These are phyloP conservation scores for Sergeia podlipaevii DNA, from an alignment of 208 protist species.

Conservation along the genomic window DNA sequence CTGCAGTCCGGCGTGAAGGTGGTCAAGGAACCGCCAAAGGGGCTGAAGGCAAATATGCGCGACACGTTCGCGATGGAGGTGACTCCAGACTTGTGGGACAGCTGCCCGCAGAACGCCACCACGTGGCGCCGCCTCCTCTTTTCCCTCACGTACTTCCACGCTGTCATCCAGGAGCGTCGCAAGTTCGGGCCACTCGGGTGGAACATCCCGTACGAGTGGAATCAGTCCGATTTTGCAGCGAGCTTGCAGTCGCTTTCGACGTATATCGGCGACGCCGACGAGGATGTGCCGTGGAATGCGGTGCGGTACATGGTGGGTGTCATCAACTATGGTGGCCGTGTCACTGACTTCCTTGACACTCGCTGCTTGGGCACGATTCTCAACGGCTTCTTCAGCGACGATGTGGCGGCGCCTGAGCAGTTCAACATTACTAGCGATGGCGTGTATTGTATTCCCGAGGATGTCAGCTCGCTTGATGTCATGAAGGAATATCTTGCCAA, in stretches of 20 bases:
- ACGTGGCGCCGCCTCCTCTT: conserved; percentile 95
- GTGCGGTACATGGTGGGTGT: conserved; percentile 91
- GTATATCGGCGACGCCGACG: conserved; percentile 59
- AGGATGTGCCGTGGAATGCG: conserved; percentile 79
- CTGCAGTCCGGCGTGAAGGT: conserved; percentile 96
- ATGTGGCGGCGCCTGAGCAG: conserved; percentile 45
- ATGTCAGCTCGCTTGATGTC: conserved; percentile 54
- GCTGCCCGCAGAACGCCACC: conserved; percentile 65
- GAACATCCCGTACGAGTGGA: conserved; percentile 97
- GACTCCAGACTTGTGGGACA: conserved; percentile 80
- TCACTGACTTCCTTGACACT: conserved; percentile 93
- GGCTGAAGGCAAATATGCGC: conserved; percentile 93
- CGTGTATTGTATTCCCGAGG: conserved; percentile 80
- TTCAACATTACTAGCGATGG: conserved; percentile 82
- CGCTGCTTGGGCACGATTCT: conserved; percentile 80
- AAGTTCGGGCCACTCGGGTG: conserved; percentile 94
- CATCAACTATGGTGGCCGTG: conserved; percentile 95
- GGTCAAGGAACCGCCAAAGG: conserved; percentile 96
- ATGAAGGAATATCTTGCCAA: conserved; percentile 75
- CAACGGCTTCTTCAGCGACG: conserved; percentile 69
- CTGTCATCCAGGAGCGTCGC: conserved; percentile 91
- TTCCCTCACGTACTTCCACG: conserved; percentile 94
- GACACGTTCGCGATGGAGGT: conserved; percentile 75
- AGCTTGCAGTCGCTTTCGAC: conserved; percentile 76
- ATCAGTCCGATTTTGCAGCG: conserved; percentile 89